These are phyloP conservation scores for Oligophagozyma castellii DNA, from an alignment of 1,139 yeast genomes.

Conservation along the genomic window DNA sequence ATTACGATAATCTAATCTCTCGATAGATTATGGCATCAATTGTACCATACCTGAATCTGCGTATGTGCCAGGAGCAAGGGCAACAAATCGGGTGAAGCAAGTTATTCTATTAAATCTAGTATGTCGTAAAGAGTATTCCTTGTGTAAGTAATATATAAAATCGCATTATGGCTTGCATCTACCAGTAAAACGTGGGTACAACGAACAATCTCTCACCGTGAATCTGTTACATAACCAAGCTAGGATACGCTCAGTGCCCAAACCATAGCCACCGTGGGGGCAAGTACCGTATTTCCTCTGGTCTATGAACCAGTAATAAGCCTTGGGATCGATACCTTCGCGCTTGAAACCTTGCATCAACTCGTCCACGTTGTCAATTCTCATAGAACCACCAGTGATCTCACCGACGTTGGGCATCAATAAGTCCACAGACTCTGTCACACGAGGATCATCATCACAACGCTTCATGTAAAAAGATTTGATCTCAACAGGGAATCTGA, in stretches of 20 bases:
- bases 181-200: conserved; percentile 96
- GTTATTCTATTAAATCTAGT: no score
- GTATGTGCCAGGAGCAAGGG: no score
- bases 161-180: conserved; percentile 94
- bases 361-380: conserved; percentile 74
- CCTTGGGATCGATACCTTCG: conserved; percentile 66
- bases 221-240: conserved; percentile 98
- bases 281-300: conserved; percentile 94
- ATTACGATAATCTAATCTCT: background rate
- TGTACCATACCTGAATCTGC: no score
- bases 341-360: conserved; percentile 82
- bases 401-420: conserved; percentile 98
- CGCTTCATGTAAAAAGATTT: conserved; percentile 97
- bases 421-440: conserved; percentile 95
- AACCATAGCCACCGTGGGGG: conserved; percentile 98
- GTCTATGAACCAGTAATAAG: conserved; percentile 93
- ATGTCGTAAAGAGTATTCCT: no score
- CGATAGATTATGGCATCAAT: no score
- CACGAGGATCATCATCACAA: conserved; percentile 80
- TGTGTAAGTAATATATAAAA: no score
- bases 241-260: conserved; percentile 93
- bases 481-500: conserved; percentile 91
- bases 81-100: no score
- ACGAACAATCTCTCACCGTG: conserved; percentile 94
- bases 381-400: conserved; percentile 98